These are phyloP conservation scores for Tuctoria greenei DNA, from an alignment of 176 grass and related monocot genomes.

Conservation along the genomic window DNA sequence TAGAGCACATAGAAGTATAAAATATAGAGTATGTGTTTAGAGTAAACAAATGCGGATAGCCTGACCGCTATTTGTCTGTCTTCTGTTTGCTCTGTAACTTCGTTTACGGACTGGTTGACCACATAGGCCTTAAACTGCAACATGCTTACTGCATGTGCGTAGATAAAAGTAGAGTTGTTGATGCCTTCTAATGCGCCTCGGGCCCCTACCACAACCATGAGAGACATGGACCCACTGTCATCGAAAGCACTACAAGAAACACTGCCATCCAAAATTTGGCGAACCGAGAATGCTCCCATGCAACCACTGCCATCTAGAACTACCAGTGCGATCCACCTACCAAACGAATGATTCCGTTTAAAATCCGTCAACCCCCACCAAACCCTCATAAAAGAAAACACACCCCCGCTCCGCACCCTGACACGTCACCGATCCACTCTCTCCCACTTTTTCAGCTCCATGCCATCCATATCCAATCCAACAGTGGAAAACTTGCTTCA, in stretches of 20 bases:
- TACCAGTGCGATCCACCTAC: neutral
- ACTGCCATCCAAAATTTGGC: constrained; percentile 28
- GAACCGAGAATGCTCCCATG: constrained; percentile 4
- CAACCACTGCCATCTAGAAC: neutral
- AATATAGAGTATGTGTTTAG: too few relatives aligned
- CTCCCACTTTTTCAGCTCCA: fast-evolving
- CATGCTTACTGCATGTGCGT: too few relatives aligned
- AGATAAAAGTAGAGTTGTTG: too few relatives aligned
- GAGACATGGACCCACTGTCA: neutral
- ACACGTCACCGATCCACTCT: constrained; percentile 73
- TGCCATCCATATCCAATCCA: constrained; percentile 27
- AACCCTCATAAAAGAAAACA: constrained; percentile 65
- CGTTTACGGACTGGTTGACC: too few relatives aligned
- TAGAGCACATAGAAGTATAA: too few relatives aligned
- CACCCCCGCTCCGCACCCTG: constrained; percentile 6
- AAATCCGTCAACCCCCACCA: constrained; percentile 15
- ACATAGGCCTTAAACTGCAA: too few relatives aligned
- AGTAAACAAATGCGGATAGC: too few relatives aligned
- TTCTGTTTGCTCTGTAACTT: too few relatives aligned
- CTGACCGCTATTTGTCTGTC: too few relatives aligned
- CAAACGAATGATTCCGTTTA: neutral
- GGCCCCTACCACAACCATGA: neutral
- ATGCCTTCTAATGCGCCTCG: too few relatives aligned
- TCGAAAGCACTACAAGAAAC: too few relatives aligned
- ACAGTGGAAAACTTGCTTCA: neutral